These are phyloP conservation scores for Handroanthus guayacan DNA, from an alignment of 257 asterid species.

Conservation along the genomic window DNA sequence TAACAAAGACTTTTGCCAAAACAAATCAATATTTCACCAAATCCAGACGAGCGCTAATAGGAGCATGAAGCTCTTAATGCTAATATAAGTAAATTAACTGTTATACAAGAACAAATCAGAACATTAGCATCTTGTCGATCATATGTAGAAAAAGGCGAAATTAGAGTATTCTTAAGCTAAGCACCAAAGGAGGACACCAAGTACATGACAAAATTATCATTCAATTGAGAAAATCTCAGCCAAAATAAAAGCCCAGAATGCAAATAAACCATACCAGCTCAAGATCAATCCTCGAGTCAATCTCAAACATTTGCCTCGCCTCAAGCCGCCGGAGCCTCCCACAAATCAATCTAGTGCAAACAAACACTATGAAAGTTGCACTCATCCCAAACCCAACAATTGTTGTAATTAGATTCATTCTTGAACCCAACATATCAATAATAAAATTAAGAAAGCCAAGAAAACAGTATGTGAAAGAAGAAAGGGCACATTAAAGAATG, in stretches of 20 bases:
- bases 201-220: conserved; percentile 8
- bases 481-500: conserved; percentile 16
- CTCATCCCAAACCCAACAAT: conserved; percentile 95
- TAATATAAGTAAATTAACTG: neutral
- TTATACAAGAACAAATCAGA: neutral
- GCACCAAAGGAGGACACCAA: neutral
- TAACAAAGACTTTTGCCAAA: neutral
- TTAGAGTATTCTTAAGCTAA: neutral
- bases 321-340: conserved; percentile 79
- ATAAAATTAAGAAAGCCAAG: neutral
- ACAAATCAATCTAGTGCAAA: conserved; percentile 81
- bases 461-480: neutral
- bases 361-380: conserved; percentile 91
- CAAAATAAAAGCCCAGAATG: conserved; percentile 1
- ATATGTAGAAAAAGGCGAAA: neutral
- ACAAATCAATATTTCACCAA: neutral
- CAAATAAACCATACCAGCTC: conserved; percentile 61
- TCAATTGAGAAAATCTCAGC: neutral
- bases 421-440: conserved; percentile 65
- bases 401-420: conserved; percentile 86
- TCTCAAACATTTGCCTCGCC: conserved; percentile 72
- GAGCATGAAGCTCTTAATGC: conserved; percentile 4
- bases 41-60: neutral
- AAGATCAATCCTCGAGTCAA: conserved; percentile 76
- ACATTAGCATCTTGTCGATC: neutral